Conservation (phyloP, 768 basidiomycete species). For the Pisolithus albus region DNA sequence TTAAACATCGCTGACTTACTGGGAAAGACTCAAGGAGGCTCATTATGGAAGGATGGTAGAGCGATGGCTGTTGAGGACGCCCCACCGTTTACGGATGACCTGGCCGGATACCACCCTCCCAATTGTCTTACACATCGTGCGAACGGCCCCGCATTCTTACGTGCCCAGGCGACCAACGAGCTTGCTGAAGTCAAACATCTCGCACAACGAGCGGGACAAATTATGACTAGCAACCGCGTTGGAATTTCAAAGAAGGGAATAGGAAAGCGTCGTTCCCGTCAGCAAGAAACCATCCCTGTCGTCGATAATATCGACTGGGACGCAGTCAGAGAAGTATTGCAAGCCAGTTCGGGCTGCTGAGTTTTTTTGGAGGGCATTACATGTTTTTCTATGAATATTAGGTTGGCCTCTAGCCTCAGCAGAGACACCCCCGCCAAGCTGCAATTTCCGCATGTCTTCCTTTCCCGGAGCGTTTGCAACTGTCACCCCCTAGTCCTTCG, state of each 20-base stretch:
- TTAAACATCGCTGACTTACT: conserved; percentile 65
- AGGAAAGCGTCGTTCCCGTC: neutral
- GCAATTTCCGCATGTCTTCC: too few relatives aligned
- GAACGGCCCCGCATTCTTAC: conserved; percentile 55
- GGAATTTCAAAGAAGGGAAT: neutral
- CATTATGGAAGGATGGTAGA: conserved; percentile 52
- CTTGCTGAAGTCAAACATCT: conserved; percentile 66
- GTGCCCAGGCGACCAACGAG: conserved; percentile 70
- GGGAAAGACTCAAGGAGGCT: conserved; percentile 61
- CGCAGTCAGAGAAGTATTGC: neutral
- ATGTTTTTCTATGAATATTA: neutral
- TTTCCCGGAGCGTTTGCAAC: too few relatives aligned
- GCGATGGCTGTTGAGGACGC: conserved; percentile 38
- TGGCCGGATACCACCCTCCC: conserved; percentile 43
- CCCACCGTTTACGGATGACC: conserved; percentile 2
- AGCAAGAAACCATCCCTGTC: neutral
- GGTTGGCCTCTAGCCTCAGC: too few relatives aligned
- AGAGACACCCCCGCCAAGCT: too few relatives aligned
- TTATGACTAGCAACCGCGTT: conserved; percentile 15
- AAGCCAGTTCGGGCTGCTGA: neutral
- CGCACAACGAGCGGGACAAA: conserved; percentile 46
- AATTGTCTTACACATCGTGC: conserved; percentile 66
- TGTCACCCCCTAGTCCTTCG: too few relatives aligned
- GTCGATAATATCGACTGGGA: neutral
- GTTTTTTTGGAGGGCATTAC: neutral